A percentile compares a stretch with the other conserved stretches of the same genome.
Evolutionary conservation across 345 rosid genomes (phyloP).

Genomic region (Arabidopsis arenosa): DNA sequence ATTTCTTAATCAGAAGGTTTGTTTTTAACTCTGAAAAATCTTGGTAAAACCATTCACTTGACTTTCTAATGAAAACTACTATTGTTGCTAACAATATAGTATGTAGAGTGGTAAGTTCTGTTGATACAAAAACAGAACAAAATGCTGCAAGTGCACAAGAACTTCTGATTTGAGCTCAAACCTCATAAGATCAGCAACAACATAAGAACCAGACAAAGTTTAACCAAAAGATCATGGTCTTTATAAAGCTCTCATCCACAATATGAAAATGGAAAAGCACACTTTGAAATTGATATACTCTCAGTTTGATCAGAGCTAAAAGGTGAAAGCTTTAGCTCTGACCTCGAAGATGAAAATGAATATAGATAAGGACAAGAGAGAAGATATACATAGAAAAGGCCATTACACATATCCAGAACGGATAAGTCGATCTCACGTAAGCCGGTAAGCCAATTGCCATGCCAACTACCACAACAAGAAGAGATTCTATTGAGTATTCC

Average conservation of each 20-base stretch:
- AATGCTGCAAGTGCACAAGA: background rate
- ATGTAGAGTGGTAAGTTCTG: background rate
- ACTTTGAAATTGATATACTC: background rate
- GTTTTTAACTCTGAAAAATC: conserved; percentile 7
- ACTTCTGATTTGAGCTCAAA: conserved; percentile 20
- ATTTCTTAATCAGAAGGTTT: background rate
- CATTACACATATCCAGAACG: conserved; percentile 39
- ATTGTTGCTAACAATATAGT: background rate
- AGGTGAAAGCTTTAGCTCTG: conserved; percentile 1
- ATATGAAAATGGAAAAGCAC: conserved; percentile 10
- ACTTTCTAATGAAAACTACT: background rate
- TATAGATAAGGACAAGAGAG: conserved; percentile 46
- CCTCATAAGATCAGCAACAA: background rate
- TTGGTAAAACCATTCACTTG: conserved; percentile 5
- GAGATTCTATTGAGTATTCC: conserved; percentile 42
- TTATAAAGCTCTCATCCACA: conserved; percentile 15
- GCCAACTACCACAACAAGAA: conserved; percentile 41
- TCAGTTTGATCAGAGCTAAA: conserved; percentile 18
- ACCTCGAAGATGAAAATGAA: conserved; percentile 36
- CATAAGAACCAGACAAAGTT: background rate
- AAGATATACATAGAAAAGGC: conserved; percentile 42
- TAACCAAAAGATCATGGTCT: conserved; percentile 10
- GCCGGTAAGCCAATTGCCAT: conserved; percentile 43
- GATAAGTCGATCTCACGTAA: conserved; percentile 40
- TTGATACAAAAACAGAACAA: conserved; percentile 14